phyloP scores from a whole-genome alignment of 768 basidiomycete species.

The Suillus alpinus region DNA sequence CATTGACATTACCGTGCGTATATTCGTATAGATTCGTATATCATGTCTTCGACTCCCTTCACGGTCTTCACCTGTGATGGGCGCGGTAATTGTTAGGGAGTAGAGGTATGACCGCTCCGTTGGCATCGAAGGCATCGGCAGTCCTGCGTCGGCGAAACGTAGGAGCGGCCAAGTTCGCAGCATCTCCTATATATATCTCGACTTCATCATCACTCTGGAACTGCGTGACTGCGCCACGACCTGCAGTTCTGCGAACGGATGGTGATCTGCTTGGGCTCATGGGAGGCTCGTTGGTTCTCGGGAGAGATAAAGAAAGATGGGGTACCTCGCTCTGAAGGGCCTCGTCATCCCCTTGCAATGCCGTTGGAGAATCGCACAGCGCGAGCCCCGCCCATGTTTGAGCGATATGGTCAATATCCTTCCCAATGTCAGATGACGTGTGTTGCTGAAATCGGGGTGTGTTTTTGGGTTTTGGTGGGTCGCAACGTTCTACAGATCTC shows the following conservation, averaged over 20 bases:
- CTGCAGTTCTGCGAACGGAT: not conserved
- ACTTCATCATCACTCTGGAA: not conserved
- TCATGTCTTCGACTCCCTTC: not conserved
- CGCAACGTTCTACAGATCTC: not conserved
- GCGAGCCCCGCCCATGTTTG: not conserved
- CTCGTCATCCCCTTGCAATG: not conserved
- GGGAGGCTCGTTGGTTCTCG: not conserved
- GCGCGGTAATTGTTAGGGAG: not conserved
- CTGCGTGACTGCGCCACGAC: not conserved
- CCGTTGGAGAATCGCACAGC: slow-evolving; percentile 2
- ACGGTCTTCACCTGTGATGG: not conserved
- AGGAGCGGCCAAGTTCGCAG: not conserved
- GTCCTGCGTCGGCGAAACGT: not conserved
- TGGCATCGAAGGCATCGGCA: not conserved
- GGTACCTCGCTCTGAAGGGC: not conserved
- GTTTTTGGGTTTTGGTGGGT: not conserved
- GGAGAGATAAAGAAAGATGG: not conserved
- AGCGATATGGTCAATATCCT: not conserved
- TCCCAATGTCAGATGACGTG: not conserved
- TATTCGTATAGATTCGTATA: not conserved
- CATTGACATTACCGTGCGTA: no score
- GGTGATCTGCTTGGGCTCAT: not conserved
- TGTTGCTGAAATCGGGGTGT: not conserved
- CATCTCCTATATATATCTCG: not conserved
- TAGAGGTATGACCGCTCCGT: not conserved